Base-by-base conservation (phyloP, 805 yeast genomes). In the Kockiozyma suomiensis region DNA sequence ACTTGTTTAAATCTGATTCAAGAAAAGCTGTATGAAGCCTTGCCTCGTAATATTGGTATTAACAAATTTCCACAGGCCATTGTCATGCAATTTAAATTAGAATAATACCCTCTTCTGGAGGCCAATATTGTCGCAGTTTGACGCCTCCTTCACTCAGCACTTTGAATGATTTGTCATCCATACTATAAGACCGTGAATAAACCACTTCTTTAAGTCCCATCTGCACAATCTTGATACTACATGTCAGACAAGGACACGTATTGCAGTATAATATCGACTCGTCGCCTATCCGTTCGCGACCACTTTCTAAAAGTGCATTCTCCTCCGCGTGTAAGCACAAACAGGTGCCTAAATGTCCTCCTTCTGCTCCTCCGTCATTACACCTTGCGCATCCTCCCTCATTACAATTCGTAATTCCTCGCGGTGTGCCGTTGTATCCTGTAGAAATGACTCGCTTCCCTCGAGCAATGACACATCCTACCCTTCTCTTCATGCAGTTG, bases 371-470 rank as follows among this genome's bases (percentile, higher is more conserved):
- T 5, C 68, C 73, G 12, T 63, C 48, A 69, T 94, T 94, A 73
- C 99, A 94, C 41, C 99, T 78, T 3, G 83, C 74, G 73, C 99
- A 94, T 0, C 99, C 99, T 23, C 99, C 99, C 68, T 90, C 93
- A 70, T 90, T 92, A 75, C 99, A 94, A 69, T 94, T 94, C 26
- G 79, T 77, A 68, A 90, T 75, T 60, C 91, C 89, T 43, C 97
- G 80, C 10, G 99, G 98, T 0, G 99, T 94, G 1, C 99, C 99
- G 70, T 94, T 94, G 74, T 94, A 94, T 0, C 99, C 99, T 0
- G 99, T 94, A 1, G 98, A 94, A 26, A 94, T 81, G 28, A 94
- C 96, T 58, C 97, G 78, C 40, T 83, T 84, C 49, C 89, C 94
- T 54, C 90, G 81, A 1, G 90, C 97, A 17, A 94, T 82, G 7